Base-by-base conservation (phyloP, 2,329 filamentous ascomycete species). In the Botrytis byssoidea region DNA sequence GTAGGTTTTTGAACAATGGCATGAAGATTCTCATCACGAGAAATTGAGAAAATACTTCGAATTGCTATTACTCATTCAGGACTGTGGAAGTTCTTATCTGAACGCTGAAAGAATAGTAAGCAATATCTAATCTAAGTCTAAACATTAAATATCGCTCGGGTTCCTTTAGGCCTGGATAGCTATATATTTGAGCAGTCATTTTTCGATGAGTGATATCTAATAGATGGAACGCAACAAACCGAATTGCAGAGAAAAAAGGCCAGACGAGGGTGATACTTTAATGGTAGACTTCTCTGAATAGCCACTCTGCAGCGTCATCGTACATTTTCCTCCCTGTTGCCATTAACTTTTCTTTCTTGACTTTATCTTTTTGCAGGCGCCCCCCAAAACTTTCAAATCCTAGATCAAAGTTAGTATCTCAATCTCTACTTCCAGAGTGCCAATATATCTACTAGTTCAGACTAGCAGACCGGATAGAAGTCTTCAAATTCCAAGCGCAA, bases 281-380 rank as follows among this genome's bases (percentile, higher is more conserved):
- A 35, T 18, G 51, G 40, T 73, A 73, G 20, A 73, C 57, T 71
- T 73, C 72, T 46, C 57, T 35, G 40, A 70, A 51, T 37, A 73
- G 48, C 66, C 72, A 73, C 67, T 71, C 59, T 14, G 72, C 67
- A 35, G 66, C 59, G 35, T 71, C 57, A 63, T 73, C 67, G 3
- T 48, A 73, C 66, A 73, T 70, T 29, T 55, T 71, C 6, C 59
- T 63, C n/a, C 40, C 71, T 29, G 9, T 69, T n/a, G 22, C 32
- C 16, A 68, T 44, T 5, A 48, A 16, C 37, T 57, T 57, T 8
- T 57, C 44, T 40, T 37, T 72, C n/a, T 68, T 46, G 20, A n/a
- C 25, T 35, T 35, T 37, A 20, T 60, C 51, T 46, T 25, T 69
- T 32, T 46, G 16, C 63, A 51, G 25, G 8, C 29, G 10, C 18